Evolutionary conservation across 2,329 filamentous ascomycete genomes (phyloP).

Genomic region (Colletotrichum scovillei): DNA sequence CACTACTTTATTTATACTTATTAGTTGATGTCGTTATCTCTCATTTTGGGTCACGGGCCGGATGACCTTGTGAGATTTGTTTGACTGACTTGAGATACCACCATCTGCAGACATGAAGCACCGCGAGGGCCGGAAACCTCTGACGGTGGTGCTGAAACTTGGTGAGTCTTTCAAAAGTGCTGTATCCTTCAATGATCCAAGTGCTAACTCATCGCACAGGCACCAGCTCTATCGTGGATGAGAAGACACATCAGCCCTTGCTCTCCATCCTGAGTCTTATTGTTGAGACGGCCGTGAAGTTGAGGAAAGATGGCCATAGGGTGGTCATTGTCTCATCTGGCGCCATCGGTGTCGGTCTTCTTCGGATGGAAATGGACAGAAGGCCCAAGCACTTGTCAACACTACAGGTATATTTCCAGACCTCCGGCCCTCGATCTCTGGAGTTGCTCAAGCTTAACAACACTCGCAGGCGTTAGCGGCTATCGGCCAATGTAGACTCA

Average conservation of each 20-base stretch:
- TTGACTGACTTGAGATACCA: constrained; percentile 26
- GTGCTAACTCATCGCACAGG: constrained; percentile 63
- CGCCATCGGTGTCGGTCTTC: constrained; percentile 92
- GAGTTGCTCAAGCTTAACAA: constrained; percentile 6
- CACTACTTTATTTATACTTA: neutral
- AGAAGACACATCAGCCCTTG: constrained; percentile 92
- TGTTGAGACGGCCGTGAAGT: constrained; percentile 89
- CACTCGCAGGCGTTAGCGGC: constrained; percentile 80
- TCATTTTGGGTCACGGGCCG: neutral
- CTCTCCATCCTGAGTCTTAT: constrained; percentile 92
- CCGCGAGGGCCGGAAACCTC: constrained; percentile 62
- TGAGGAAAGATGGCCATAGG: constrained; percentile 90
- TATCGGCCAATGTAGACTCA: constrained; percentile 94
- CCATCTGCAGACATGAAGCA: constrained; percentile 67
- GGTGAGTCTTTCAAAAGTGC: constrained; percentile 63
- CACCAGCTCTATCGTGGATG: constrained; percentile 98
- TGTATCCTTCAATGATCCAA: neutral
- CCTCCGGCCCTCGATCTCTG: neutral
- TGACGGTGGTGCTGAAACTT: constrained; percentile 88
- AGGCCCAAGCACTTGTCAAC: constrained; percentile 91
- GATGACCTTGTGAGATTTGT: neutral
- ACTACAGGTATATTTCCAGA: constrained; percentile 71
- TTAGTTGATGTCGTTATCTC: neutral
- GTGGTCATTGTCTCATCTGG: constrained; percentile 98
- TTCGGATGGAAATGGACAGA: constrained; percentile 88